phyloP scores from a whole-genome alignment of 306 rosid species.

The Comarum palustre region DNA sequence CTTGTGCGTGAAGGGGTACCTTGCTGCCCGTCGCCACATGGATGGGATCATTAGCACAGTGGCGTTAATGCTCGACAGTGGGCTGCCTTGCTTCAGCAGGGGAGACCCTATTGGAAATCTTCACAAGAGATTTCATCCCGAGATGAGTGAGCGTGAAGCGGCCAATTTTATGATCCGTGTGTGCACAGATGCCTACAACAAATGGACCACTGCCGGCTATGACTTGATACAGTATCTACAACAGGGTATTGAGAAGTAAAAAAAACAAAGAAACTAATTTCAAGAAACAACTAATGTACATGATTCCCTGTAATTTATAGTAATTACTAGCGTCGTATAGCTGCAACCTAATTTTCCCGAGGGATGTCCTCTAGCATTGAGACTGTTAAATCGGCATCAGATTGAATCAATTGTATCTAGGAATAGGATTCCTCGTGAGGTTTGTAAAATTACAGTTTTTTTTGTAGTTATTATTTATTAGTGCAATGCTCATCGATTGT shows the following conservation, averaged over 20 bases:
- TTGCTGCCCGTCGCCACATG: conserved; percentile 83
- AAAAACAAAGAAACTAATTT: not conserved
- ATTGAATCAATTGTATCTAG: conserved; percentile 26
- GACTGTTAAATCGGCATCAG: conserved; percentile 24
- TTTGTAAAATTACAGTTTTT: conserved; percentile 34
- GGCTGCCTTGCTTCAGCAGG: conserved; percentile 95
- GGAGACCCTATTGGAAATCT: conserved; percentile 98
- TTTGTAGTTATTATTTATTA: conserved; percentile 16
- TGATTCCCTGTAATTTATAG: conserved; percentile 42
- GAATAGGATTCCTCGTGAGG: conserved; percentile 30
- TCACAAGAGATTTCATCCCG: conserved; percentile 94
- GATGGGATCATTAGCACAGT: conserved; percentile 83
- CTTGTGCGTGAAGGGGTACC: conserved; percentile 93
- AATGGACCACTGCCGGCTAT: conserved; percentile 99
- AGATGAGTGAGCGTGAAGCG: conserved; percentile 94
- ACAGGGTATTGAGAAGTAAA: conserved; percentile 95
- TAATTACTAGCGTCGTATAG: conserved; percentile 25
- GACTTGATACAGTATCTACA: conserved; percentile 95
- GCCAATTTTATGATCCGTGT: conserved; percentile 95
- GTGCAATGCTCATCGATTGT: conserved; percentile 2
- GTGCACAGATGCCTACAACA: conserved; percentile 93
- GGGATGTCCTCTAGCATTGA: conserved; percentile 22
- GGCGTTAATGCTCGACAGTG: conserved; percentile 85
- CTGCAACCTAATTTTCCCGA: conserved; percentile 32
- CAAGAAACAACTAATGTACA: conserved; percentile 47